Base-by-base conservation (phyloP, 2,329 filamentous ascomycete genomes). In the Dendryphion nanum region DNA sequence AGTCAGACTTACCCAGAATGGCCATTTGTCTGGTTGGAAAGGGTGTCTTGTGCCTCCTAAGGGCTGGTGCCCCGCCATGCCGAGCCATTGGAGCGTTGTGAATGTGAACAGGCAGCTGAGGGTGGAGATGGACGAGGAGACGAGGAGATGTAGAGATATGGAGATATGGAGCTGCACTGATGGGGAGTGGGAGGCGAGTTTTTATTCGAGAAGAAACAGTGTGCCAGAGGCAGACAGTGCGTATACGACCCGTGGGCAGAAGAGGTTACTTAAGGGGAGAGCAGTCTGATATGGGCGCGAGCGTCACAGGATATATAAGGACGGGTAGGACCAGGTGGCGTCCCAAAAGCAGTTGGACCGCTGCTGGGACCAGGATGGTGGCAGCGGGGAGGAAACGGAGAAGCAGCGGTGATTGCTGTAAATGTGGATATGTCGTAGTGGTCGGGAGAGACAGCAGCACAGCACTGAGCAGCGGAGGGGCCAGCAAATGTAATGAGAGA, bases 11-110 rank as follows among this genome's bases (percentile, higher is more conserved):
- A 78, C 76, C 74, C 38, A 79, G 61, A 17, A 79, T 63, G 40
- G 75, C 76, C 51, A 83, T 70, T 55, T 83, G 80, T 50, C 69
- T 71, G 26, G 71, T 68, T 26, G 80, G 80, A 62, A 83, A 83
- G 31, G 68, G 58, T 40, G 69, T 61, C 46, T 66, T 55, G 40
- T 50, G 50, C 46, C 50, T 59, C 44, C 48, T 37, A 32, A 53
- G 42, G 53, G 59, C 48, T 51, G 50, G 38, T 23, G 47, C 38
- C 41, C 54, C 44, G 45, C 59, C 48, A 45, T 57, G 47, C 36
- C 51, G 53, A 59, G 52, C 51, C 62, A 64, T 63, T 41, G 47
- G 35, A 41, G n/a, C n/a, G n/a, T n/a, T n/a, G 43, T 30, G 38
- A 15, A 30, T 30, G 24, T 30, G 30, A 33, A 37, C 30, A 38